These are phyloP conservation scores for Mucor mucedo DNA, from an alignment of 371 early-diverging fungal genomes.

Conservation along the genomic window DNA sequence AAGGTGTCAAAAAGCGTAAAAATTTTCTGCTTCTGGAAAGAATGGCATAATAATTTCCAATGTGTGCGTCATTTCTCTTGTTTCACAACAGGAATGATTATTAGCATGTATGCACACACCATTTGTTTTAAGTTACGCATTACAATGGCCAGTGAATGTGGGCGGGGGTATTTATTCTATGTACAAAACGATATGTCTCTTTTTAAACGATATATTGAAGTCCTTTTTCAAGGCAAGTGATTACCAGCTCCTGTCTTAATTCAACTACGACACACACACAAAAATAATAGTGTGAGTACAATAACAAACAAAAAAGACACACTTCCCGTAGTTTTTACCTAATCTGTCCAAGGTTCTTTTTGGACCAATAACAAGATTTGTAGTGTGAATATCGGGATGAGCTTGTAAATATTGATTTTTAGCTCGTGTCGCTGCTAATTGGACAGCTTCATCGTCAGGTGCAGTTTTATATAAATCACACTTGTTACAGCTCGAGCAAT, in stretches of 20 bases:
- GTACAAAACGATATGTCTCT: not conserved
- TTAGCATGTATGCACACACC: too few relatives aligned
- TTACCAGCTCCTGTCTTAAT: conserved; percentile 5
- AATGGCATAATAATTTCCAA: not conserved
- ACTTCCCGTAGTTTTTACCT: conserved; percentile 9
- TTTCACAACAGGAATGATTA: not conserved
- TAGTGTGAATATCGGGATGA: conserved; percentile 41
- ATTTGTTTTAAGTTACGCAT: too few relatives aligned
- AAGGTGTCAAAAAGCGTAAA: not conserved
- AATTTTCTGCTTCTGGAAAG: not conserved
- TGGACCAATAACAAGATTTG: conserved; percentile 37
- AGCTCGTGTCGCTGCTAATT: conserved; percentile 56
- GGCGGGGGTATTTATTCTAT: not conserved
- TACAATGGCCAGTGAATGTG: not conserved
- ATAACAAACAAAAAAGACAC: too few relatives aligned
- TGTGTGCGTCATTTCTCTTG: conserved; percentile 1
- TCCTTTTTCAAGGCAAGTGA: conserved; percentile 16
- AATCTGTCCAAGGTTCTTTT: conserved; percentile 27
- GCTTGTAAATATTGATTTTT: conserved; percentile 52
- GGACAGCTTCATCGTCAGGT: conserved; percentile 55
- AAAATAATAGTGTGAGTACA: not conserved
- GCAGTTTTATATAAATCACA: conserved; percentile 68
- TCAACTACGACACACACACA: conserved; percentile 8
- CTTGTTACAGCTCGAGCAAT: conserved; percentile 58
- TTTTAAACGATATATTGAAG: conserved; percentile 14